Evolutionary conservation across 805 yeast species (phyloP).

Genomic region (Tetrapisispora fleetii): DNA sequence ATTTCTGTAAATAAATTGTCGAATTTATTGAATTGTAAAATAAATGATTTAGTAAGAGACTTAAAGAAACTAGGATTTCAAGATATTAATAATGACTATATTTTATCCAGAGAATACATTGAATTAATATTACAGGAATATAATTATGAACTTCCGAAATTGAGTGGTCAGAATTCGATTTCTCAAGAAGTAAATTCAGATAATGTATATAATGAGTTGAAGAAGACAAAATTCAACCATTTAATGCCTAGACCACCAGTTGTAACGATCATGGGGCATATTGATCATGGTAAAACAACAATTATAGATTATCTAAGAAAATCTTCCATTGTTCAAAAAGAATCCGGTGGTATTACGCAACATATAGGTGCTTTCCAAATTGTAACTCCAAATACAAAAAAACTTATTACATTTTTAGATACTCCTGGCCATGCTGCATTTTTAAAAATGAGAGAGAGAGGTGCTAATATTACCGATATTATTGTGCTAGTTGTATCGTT

Average conservation of each 20-base stretch:
- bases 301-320: conserved; percentile 79
- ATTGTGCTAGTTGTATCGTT: conserved; percentile 91
- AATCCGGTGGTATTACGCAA: conserved; percentile 95
- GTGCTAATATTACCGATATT: conserved; percentile 89
- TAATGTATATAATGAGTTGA: conserved; percentile 50
- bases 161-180: conserved; percentile 1
- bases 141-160: conserved; percentile 49
- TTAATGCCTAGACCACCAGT: conserved; percentile 77
- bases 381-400: conserved; percentile 61
- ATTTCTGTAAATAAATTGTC: conserved; percentile 74
- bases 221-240: conserved; percentile 42
- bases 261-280: conserved; percentile 98
- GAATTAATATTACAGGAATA: conserved; percentile 81
- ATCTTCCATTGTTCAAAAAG: conserved; percentile 72
- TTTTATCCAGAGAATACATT: conserved; percentile 80
- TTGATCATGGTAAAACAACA: conserved; percentile 96
- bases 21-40: conserved; percentile 54
- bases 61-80: conserved; percentile 67
- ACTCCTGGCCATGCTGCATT: conserved; percentile 99
- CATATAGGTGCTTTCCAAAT: conserved; percentile 96
- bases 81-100: conserved; percentile 56
- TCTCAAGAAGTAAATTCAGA: conserved; percentile 38
- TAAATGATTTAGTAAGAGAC: conserved; percentile 47
- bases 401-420: conserved; percentile 79
- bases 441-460: conserved; percentile 90